Evolutionary conservation across 2,329 filamentous ascomycete genomes (phyloP).

Genomic region (Talaromyces piceae): DNA sequence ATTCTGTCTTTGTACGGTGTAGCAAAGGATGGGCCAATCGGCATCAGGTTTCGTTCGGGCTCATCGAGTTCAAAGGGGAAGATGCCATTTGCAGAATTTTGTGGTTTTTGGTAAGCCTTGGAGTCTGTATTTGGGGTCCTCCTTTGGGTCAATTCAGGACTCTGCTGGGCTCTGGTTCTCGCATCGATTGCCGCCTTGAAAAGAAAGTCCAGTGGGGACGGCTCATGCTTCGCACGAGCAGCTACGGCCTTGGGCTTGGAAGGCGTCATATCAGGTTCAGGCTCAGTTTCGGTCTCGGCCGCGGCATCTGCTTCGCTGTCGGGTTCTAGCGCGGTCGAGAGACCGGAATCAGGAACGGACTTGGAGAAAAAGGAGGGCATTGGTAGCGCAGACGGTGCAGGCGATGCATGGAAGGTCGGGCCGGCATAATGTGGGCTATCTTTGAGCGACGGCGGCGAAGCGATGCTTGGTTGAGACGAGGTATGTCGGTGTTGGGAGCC

Average conservation of each 20-base stretch:
- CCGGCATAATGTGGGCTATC: constrained; percentile 62
- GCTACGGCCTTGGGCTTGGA: constrained; percentile 38
- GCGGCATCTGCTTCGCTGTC: constrained; percentile 28
- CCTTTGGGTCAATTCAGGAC: constrained; percentile 29
- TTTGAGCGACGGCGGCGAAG: constrained; percentile 34
- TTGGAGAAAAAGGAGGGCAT: constrained; percentile 83
- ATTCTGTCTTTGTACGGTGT: constrained; percentile 46
- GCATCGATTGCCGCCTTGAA: constrained; percentile 75
- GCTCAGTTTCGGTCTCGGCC: constrained; percentile 15
- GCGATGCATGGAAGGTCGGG: constrained; percentile 89
- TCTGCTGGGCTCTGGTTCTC: constrained; percentile 48
- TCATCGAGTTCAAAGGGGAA: constrained; percentile 64
- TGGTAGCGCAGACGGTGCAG: constrained; percentile 80
- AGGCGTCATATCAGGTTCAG: constrained; percentile 30
- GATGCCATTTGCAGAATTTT: constrained; percentile 47
- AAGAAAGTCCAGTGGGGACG: constrained; percentile 81
- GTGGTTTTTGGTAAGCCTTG: constrained; percentile 34
- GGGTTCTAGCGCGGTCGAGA: constrained; percentile 27
- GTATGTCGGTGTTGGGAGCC: constrained; percentile 23
- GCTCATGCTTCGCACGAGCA: constrained; percentile 38
- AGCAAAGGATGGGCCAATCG: constrained; percentile 60
- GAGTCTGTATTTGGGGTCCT: constrained; percentile 47
- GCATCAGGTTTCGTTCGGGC: constrained; percentile 43
- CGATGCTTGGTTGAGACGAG: constrained; percentile 31
- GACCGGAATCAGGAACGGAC: constrained; percentile 58